These are phyloP conservation scores for Ascochyta koolunga DNA, from an alignment of 2,329 filamentous ascomycete species.

Conservation along the genomic window DNA sequence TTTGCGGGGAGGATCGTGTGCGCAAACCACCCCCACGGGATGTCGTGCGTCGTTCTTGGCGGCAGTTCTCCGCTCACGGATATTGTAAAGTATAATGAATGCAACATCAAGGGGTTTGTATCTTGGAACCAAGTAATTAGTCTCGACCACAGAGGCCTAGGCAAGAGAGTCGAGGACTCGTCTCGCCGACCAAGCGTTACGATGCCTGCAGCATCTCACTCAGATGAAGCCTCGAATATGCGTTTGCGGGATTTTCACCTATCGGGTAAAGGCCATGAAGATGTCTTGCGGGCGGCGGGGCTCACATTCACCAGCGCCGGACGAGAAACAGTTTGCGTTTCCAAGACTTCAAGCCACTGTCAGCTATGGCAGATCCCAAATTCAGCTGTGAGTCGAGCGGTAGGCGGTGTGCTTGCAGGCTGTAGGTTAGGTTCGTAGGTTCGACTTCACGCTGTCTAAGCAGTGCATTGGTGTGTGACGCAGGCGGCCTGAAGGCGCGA, in stretches of 20 bases:
- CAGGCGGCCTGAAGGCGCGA: no score
- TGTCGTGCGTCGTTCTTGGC: constrained; percentile 20
- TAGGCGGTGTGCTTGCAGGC: background rate
- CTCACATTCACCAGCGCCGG: constrained; percentile 8
- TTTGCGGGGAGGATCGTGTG: constrained; percentile 14
- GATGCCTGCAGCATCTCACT: constrained; percentile 4
- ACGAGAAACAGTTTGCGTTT: constrained; percentile 15
- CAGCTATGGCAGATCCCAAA: background rate
- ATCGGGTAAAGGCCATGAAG: constrained; percentile 15
- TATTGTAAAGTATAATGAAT: background rate
- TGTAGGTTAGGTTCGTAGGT: no score
- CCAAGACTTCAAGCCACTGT: constrained; percentile 3
- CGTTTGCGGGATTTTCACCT: constrained; percentile 28
- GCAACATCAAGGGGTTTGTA: background rate
- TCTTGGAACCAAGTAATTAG: background rate
- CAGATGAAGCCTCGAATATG: background rate
- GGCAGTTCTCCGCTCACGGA: constrained; percentile 18
- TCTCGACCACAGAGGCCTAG: background rate
- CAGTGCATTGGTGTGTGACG: no score
- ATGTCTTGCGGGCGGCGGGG: constrained; percentile 10
- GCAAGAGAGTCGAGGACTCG: background rate
- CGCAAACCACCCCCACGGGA: constrained; percentile 1
- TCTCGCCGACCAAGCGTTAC: constrained; percentile 5
- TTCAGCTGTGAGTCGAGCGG: background rate
- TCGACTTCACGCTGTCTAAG: no score